Evolutionary conservation across 164 flowering plant species (phyloP), one percentile per base, ranked within the genome.

Genomic region (Aristolochia fimbriata): DNA sequence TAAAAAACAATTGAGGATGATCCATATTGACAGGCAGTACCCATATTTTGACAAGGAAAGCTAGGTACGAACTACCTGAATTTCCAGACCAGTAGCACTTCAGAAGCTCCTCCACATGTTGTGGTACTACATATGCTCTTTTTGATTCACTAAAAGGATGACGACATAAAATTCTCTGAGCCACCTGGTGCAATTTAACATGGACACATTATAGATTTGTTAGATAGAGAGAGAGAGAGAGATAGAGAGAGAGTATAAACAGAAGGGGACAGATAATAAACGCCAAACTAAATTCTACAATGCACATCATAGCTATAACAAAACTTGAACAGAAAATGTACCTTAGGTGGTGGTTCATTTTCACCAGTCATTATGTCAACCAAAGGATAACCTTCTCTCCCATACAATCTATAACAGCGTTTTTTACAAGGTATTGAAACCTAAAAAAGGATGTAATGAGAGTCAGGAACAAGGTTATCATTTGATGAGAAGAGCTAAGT

Each of bases 401-500:
- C 99, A 62, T 83, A 91, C 68, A 94, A 75, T 76, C 99, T 83
- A 73, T 74, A 94, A 67, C 82, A 70, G 43, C 83, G 77, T 62
- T 94, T 94, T 72, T 91, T 94, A 79, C 99, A 94, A 57, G 97
- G 99, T 64, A 94, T 94, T 41, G 99, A 94, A 10, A 94, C 99
- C 99, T 94, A 69, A 12, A 51, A 37, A 37, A 61, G 68, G 60
- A 69, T 57, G 58, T 43, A 13, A 53, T 27, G 47, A 46, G 48
- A 58, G 54, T 15, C 62, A 23, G 57, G 17, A 13, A 45, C 52
- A 6, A 37, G 43, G 43, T 37, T 1, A 37, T 37, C 43, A 37
- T 6, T 37, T 10, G 12, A 37, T 7, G 4, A 10, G 7, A 37
- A 37, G 9, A 37, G 43, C 9, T 0, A 37, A 37, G 43, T 37